Conservation (phyloP, 2,329 filamentous ascomycete species). For the Albifimbria verrucaria region DNA sequence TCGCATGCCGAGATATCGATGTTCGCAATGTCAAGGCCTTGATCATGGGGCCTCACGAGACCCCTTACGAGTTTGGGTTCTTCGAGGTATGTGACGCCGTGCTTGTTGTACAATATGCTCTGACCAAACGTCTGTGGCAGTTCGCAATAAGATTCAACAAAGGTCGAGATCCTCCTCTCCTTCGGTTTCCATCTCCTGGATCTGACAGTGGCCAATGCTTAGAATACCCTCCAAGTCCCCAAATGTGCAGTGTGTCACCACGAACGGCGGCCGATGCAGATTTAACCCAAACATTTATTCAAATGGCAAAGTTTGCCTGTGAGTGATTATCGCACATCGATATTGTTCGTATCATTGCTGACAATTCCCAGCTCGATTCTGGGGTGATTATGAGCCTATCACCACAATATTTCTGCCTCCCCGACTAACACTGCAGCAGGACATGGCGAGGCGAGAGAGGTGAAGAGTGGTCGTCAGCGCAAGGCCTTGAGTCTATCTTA, state of each 20-base stretch:
- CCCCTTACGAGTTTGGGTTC: conserved; percentile 95
- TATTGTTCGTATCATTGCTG: conserved; percentile 5
- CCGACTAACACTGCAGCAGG: too few relatives aligned
- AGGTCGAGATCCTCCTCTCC: conserved; percentile 44
- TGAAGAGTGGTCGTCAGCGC: conserved; percentile 95
- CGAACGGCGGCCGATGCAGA: conserved; percentile 80
- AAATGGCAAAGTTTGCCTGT: conserved; percentile 88
- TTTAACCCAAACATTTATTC: conserved; percentile 98
- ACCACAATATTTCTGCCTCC: too few relatives aligned
- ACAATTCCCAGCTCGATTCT: conserved; percentile 70
- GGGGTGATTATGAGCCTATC: conserved; percentile 61
- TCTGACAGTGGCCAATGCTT: conserved; percentile 2
- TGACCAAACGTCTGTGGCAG: conserved; percentile 36
- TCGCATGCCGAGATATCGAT: conserved; percentile 83
- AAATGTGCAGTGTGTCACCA: conserved; percentile 68
- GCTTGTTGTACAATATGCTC: neutral
- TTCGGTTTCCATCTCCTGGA: neutral
- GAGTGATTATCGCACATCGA: conserved; percentile 32
- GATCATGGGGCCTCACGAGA: conserved; percentile 89
- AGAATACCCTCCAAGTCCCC: conserved; percentile 77
- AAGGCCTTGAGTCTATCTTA: conserved; percentile 89
- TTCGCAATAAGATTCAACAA: conserved; percentile 74
- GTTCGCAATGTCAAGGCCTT: conserved; percentile 84
- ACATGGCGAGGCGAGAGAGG: conserved; percentile 90
- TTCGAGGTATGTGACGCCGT: conserved; percentile 66